These are phyloP conservation scores for Rhizopogon salebrosus DNA, from an alignment of 768 basidiomycete species.

Conservation along the genomic window DNA sequence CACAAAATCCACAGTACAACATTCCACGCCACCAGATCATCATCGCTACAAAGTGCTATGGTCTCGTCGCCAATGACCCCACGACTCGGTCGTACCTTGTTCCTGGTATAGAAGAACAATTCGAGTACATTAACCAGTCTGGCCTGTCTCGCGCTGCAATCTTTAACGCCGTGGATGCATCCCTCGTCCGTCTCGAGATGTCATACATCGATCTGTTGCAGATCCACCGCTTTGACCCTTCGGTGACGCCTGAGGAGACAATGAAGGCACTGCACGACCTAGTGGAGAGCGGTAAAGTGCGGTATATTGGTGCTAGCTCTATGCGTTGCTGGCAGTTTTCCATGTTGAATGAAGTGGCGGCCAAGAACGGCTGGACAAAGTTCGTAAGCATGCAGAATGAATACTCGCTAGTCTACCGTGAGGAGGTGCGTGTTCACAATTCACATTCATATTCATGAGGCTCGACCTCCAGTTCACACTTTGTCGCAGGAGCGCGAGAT, in stretches of 20 bases:
- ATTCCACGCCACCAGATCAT: neutral
- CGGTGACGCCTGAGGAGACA: constrained; percentile 36
- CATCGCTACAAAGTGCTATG: constrained; percentile 19
- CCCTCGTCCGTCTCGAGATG: constrained; percentile 30
- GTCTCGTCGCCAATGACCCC: constrained; percentile 9
- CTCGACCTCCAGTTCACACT: neutral
- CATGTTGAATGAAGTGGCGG: constrained; percentile 39
- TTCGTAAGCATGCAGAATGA: constrained; percentile 56
- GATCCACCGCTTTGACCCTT: constrained; percentile 37
- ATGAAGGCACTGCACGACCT: constrained; percentile 50
- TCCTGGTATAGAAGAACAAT: constrained; percentile 1
- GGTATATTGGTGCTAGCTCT: constrained; percentile 46
- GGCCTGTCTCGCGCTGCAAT: constrained; percentile 32
- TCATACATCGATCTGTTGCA: constrained; percentile 38
- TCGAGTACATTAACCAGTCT: constrained; percentile 25
- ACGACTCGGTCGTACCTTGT: neutral
- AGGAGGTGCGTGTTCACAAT: constrained; percentile 36
- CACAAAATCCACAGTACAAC: neutral
- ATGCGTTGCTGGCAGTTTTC: constrained; percentile 44
- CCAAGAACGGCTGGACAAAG: constrained; percentile 41
- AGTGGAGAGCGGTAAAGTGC: constrained; percentile 42
- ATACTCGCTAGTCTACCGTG: constrained; percentile 51
- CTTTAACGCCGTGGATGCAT: constrained; percentile 33
- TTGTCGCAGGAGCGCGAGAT: constrained; percentile 39
- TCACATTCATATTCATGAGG: neutral